Conservation (phyloP, 1,284 basidiomycete species). For the Trichosporon sp. region DNA sequence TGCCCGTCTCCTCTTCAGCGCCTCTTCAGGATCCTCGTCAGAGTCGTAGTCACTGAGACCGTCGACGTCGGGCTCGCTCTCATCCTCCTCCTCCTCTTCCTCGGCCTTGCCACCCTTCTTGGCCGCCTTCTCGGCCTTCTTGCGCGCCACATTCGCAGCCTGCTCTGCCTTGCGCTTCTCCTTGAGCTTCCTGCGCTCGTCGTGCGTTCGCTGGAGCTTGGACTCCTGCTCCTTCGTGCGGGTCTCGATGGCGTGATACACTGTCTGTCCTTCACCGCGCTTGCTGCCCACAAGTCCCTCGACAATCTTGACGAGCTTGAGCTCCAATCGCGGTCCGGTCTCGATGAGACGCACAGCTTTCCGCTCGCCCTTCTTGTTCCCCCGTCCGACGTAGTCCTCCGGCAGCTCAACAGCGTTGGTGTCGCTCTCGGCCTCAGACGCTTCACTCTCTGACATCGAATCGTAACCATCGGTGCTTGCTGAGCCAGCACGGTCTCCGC, state of each 20-base stretch:
- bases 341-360: slow-evolving; percentile 88
- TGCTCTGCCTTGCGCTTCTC: slow-evolving; percentile 77
- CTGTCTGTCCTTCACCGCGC: slow-evolving; percentile 67
- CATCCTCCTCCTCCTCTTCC: slow-evolving; percentile 43
- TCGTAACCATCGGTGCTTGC: slow-evolving; percentile 61
- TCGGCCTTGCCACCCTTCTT: slow-evolving; percentile 28
- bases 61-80: slow-evolving; percentile 47
- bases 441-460: slow-evolving; percentile 58
- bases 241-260: slow-evolving; percentile 86
- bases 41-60: slow-evolving; percentile 39
- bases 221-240: slow-evolving; percentile 62
- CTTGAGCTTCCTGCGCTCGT: slow-evolving; percentile 65
- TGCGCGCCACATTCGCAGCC: slow-evolving; percentile 75
- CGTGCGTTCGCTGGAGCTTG: slow-evolving; percentile 65
- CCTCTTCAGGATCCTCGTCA: slow-evolving; percentile 49
- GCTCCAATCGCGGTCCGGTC: slow-evolving; percentile 90
- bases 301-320: slow-evolving; percentile 86
- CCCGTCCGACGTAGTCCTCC: slow-evolving; percentile 88
- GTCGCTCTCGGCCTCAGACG: slow-evolving; percentile 72
- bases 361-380: slow-evolving; percentile 83
- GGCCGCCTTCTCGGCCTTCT: slow-evolving; percentile 55
- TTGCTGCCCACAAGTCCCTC: slow-evolving; percentile 77
- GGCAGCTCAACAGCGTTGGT: slow-evolving; percentile 66
- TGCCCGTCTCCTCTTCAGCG: slow-evolving; percentile 30
- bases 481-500: slow-evolving; percentile 53